Base-by-base conservation (phyloP, 306 rosid species). In the Betula pendula region DNA sequence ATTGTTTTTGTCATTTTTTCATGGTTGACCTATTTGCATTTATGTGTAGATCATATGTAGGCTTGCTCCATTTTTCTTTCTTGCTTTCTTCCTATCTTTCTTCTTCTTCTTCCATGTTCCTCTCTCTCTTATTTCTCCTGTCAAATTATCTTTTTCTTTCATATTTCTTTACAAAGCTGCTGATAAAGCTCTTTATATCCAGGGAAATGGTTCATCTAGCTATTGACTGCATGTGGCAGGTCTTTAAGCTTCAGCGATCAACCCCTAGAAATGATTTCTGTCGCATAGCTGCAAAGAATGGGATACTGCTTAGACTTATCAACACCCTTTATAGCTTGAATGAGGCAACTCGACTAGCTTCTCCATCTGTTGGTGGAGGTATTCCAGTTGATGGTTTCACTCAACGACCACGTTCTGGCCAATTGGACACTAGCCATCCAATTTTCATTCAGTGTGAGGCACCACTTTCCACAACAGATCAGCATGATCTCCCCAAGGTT, bases 201-300 rank as follows among this genome's bases (percentile, higher is more conserved):
- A 96, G 99, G 94, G 99, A 92, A 81, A 96, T 96, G 99, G 98
- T 92, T 82, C 99, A 96, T 85, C 91, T 96, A 78, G 98, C 99
- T 80, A 96, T 96, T 89, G 99, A 96, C 43, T 97, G 99, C 87
- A 96, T 96, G 96, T 96, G 99, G 99, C 99, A 96, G 80, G 93
- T 96, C 77, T 96, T 96, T 84, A 92, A 92, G 92, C 99, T 96
- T 83, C 98, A 96, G 87, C 92, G 92, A 59, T 91, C 98, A 76
- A 96, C 97, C 3, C 98, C 92, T 76, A 91, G 92, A 85, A 92
- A 96, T 84, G 97, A 91, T 81, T 96, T 96, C 72, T 92, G 98
- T 82, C 94, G 98, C 58, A 96, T 96, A 78, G 97, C 98, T 40
- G 98, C 98, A 33, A 92, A 92, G 82, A 89, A 88, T 81, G 99